These are phyloP conservation scores for Blastomyces gilchristii DNA, from an alignment of 2,329 filamentous ascomycete genomes.

Conservation along the genomic window DNA sequence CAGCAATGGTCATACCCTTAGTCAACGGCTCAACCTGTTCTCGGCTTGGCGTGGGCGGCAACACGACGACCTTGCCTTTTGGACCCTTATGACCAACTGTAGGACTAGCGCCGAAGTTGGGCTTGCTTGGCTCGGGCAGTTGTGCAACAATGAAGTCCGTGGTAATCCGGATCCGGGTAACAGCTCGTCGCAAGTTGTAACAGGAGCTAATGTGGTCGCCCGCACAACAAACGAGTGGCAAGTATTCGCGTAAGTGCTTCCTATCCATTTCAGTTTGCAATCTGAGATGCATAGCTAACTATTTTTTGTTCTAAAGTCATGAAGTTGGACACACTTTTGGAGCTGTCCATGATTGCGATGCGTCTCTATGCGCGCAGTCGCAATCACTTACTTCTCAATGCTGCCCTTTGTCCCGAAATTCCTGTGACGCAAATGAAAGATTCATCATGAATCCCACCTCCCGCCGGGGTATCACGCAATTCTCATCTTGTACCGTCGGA, in stretches of 20 bases:
- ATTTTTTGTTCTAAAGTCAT: slow-evolving; percentile 38
- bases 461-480: slow-evolving; percentile 57
- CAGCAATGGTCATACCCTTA: slow-evolving; percentile 50
- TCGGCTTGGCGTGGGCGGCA: slow-evolving; percentile 75
- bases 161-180: slow-evolving; percentile 9
- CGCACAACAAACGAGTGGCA: slow-evolving; percentile 79
- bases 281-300: not conserved
- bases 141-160: slow-evolving; percentile 43
- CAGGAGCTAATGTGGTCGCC: slow-evolving; percentile 80
- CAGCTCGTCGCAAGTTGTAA: slow-evolving; percentile 53
- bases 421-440: slow-evolving; percentile 64
- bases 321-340: slow-evolving; percentile 91
- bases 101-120: slow-evolving; percentile 73
- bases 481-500: slow-evolving; percentile 81
- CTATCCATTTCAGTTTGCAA: not conserved
- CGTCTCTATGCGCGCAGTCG: slow-evolving; percentile 53
- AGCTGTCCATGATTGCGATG: slow-evolving; percentile 83
- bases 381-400: slow-evolving; percentile 58
- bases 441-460: slow-evolving; percentile 98
- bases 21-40: slow-evolving; percentile 73
- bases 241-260: slow-evolving; percentile 56
- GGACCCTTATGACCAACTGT: slow-evolving; percentile 77
- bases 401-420: slow-evolving; percentile 60
- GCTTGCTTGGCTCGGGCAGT: slow-evolving; percentile 78
- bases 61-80: slow-evolving; percentile 75